Evolutionary conservation across 371 early-diverging fungal species (phyloP).

Genomic region (Coemansia sp.): DNA sequence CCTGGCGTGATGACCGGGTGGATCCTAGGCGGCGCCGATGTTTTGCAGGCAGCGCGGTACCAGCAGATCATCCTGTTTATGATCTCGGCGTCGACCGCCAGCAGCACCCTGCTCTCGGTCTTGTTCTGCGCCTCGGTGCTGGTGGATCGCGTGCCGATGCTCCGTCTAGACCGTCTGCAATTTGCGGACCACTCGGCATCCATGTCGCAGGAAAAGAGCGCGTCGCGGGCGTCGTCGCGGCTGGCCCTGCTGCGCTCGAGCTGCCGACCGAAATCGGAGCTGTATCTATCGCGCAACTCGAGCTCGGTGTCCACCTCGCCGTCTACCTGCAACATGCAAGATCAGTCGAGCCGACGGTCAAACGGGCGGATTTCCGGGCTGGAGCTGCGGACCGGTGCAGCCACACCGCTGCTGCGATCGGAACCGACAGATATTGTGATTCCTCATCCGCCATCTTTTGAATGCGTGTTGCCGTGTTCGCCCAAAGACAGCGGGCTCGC

Average conservation of each 20-base stretch:
- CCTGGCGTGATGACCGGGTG: constrained; percentile 94
- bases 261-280: constrained; percentile 7
- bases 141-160: constrained; percentile 59
- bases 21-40: constrained; percentile 78
- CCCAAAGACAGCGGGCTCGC: too few relatives aligned
- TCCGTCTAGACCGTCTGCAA: constrained; percentile 62
- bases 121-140: constrained; percentile 61
- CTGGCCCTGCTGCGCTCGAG: not conserved
- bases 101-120: constrained; percentile 65
- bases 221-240: constrained; percentile 1
- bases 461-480: too few relatives aligned
- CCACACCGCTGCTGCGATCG: too few relatives aligned
- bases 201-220: too few relatives aligned
- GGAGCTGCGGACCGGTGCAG: too few relatives aligned
- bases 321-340: not conserved
- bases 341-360: not conserved
- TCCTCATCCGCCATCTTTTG: too few relatives aligned
- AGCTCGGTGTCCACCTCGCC: constrained; percentile 1
- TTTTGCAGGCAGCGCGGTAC: constrained; percentile 75
- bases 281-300: constrained; percentile 2
- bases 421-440: too few relatives aligned
- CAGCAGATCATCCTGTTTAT: constrained; percentile 84
- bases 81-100: constrained; percentile 70
- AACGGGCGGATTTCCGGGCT: too few relatives aligned
- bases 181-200: not conserved